A percentile compares a stretch with the other conserved stretches of the same genome.
These are phyloP conservation scores for Apiotrichum sp. DNA, from an alignment of 1,284 basidiomycete genomes.

Conservation along the genomic window DNA sequence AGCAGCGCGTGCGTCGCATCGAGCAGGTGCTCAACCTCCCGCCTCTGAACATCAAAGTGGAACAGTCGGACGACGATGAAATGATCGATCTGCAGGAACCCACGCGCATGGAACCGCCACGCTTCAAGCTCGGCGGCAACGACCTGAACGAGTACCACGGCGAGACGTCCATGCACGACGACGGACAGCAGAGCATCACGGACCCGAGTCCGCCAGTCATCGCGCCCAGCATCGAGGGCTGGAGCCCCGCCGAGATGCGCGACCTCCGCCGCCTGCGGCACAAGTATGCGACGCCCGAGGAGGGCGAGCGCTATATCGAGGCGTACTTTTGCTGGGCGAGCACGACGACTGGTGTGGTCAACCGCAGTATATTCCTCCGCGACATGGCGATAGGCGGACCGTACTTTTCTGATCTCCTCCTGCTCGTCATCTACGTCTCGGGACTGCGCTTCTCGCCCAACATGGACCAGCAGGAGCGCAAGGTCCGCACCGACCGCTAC, in stretches of 20 bases:
- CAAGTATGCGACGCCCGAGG: slow-evolving; percentile 20
- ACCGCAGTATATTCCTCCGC: slow-evolving; percentile 17
- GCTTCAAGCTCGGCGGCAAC: slow-evolving; percentile 16
- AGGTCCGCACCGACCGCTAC: slow-evolving; percentile 12
- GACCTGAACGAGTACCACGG: slow-evolving; percentile 20
- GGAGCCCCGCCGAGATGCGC: slow-evolving; percentile 15
- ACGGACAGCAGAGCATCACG: slow-evolving; percentile 2
- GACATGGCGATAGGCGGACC: slow-evolving; percentile 23
- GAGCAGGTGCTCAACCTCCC: slow-evolving; percentile 17
- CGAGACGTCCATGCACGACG: slow-evolving; percentile 18
- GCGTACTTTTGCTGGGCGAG: slow-evolving; percentile 23
- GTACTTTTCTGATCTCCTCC: slow-evolving; percentile 21
- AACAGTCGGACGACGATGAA: neutral
- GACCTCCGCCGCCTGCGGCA: slow-evolving; percentile 15
- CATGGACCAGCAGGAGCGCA: slow-evolving; percentile 16
- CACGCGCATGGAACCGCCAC: slow-evolving; percentile 15
- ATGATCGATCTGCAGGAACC: neutral
- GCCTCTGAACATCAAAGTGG: neutral
- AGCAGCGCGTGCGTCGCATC: slow-evolving; percentile 15
- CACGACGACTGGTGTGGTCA: slow-evolving; percentile 13
- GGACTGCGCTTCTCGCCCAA: slow-evolving; percentile 20
- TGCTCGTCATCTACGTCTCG: slow-evolving; percentile 19
- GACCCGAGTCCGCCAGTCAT: neutral
- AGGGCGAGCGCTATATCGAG: slow-evolving; percentile 20
- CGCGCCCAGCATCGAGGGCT: neutral